Evolutionary conservation across 495 filamentous ascomycete genomes (phyloP), one percentile per base, ranked within the genome.

Genomic region (Delitschia confertaspora): DNA sequence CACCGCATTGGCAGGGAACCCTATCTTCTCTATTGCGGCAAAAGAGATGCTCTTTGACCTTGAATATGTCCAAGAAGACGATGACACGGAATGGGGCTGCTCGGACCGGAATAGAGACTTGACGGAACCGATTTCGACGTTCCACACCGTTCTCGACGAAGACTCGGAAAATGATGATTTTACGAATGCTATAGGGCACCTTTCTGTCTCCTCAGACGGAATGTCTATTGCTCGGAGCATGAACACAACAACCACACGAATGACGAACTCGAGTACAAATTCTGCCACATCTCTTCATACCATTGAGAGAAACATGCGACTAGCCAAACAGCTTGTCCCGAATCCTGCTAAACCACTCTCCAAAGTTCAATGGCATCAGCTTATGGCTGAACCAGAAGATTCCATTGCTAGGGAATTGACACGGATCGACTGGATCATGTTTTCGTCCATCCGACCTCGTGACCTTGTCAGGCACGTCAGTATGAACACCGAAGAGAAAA

Each of bases 351-450:
- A 64, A 20, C 66, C 73, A 0, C 67, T 93, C 8, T 79, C 76
- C 43, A 94, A 94, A 58, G 63, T 79, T 31, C 80, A 84, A 52
- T 94, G 87, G 74, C 81, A 83, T 46, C 72, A 78, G 38, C 78
- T 93, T 49, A 88, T 93, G 78, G 82, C 82, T 20, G 74, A 76
- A 19, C 67, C 77, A 4, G 80, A 91, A 21, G 84, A 88, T 29
- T 74, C 83, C 34, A 84, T 95, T 49, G 91, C 93, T 5, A 78
- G 78, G 35, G 91, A 98, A 61, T 71, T 98, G 57, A 95, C 91
- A 4, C 76, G 91, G 39, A 88, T 96, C 30, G 91, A 96, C 65
- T 95, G 89, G 91, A 74, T 87, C 57, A 88, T 93, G 78, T 95
- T 94, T 63, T 88, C 82, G 51, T 83, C 86, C n/a, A 93, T 96